Percentiles rank a stretch among this genome's conserved stretches.
Conservation (phyloP, 352 stramenopile species). For the Chrysophaeum taylorii region DNA sequence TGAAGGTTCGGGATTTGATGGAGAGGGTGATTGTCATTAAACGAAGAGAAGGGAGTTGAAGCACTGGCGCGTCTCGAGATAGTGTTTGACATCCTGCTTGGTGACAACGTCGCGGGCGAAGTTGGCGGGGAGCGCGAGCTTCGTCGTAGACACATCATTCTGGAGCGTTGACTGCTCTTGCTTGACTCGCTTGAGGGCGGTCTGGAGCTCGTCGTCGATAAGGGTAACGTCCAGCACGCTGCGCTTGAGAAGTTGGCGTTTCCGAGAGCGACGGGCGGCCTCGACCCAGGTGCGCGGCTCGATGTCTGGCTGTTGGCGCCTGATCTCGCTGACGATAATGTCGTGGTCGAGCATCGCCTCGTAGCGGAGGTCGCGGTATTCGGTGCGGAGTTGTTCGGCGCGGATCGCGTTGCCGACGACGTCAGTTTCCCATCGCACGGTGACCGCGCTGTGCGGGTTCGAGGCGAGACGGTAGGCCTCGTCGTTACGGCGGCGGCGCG, state of each 20-base stretch:
- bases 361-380: not conserved
- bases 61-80: not conserved
- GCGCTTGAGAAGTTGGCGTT: too few relatives aligned
- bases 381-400: not conserved
- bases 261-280: not conserved
- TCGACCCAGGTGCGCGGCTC: not conserved
- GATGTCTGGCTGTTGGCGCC: too few relatives aligned
- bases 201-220: not conserved
- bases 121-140: too few relatives aligned
- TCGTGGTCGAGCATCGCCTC: constrained; percentile 3
- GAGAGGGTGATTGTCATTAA: too few relatives aligned
- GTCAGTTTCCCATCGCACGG: not conserved
- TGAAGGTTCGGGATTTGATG: too few relatives aligned
- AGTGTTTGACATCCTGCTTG: not conserved
- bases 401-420: not conserved
- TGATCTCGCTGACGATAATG: not conserved
- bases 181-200: not conserved
- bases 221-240: too few relatives aligned
- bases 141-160: too few relatives aligned
- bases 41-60: not conserved
- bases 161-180: too few relatives aligned
- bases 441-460: not conserved
- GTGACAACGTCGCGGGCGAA: not conserved
- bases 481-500: not conserved
- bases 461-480: not conserved